Percentiles rank a stretch among this genome's conserved stretches.
These are phyloP conservation scores for Chimonanthus salicifolius DNA, from an alignment of 164 flowering plant genomes.

Conservation along the genomic window DNA sequence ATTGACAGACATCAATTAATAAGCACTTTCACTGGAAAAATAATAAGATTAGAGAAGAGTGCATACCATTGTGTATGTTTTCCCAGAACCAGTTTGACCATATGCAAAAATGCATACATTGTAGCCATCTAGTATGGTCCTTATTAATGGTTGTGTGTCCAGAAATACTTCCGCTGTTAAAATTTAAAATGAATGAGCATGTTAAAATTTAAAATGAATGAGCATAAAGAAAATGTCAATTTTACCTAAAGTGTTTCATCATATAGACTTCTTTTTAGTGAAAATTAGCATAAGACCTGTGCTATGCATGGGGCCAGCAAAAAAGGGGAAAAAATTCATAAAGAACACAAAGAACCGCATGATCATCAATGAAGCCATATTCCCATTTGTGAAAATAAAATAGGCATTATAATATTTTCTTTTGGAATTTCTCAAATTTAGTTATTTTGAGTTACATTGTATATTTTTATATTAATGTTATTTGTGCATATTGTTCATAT, in stretches of 20 bases:
- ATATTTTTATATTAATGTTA: no score
- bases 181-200: background rate
- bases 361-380: no score
- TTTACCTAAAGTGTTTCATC: background rate
- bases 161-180: conserved; percentile 78
- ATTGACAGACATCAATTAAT: background rate
- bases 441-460: no score
- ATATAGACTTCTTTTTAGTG: no score
- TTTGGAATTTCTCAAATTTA: no score
- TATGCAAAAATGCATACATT: conserved; percentile 98
- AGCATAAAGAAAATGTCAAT: conserved; percentile 2
- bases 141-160: conserved; percentile 84
- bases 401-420: no score
- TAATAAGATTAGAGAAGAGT: background rate
- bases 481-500: no score
- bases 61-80: conserved; percentile 89
- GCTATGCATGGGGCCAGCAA: no score
- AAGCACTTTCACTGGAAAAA: background rate
- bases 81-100: conserved; percentile 99
- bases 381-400: no score
- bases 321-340: no score
- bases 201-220: conserved; percentile 11
- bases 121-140: conserved; percentile 96
- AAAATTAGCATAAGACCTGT: background rate
- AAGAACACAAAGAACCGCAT: no score